Conservation (phyloP, 2,329 filamentous ascomycete species). For the Talaromyces sp. region DNA sequence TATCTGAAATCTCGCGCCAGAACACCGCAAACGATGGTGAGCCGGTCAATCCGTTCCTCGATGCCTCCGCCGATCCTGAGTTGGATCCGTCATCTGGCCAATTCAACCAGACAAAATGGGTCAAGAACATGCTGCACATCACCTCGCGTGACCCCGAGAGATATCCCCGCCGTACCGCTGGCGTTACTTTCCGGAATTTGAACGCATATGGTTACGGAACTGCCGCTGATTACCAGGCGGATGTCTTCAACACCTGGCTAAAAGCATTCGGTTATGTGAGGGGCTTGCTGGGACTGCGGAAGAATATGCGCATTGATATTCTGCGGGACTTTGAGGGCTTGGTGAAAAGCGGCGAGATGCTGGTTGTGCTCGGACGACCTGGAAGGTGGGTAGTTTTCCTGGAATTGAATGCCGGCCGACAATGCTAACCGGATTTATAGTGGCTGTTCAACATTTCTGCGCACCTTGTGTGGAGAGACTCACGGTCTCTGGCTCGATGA, state of each 20-base stretch:
- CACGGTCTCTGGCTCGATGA: constrained; percentile 70
- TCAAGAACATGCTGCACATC: constrained; percentile 36
- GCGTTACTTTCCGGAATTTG: constrained; percentile 42
- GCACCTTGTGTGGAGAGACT: constrained; percentile 75
- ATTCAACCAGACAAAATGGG: constrained; percentile 44
- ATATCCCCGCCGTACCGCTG: constrained; percentile 31
- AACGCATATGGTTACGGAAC: constrained; percentile 41
- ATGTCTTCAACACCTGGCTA: constrained; percentile 37
- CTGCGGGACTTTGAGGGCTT: constrained; percentile 63
- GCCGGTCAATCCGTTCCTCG: constrained; percentile 33
- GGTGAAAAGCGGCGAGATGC: constrained; percentile 54
- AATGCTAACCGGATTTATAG: constrained; percentile 14
- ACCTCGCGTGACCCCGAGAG: constrained; percentile 27
- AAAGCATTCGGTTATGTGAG: constrained; percentile 30
- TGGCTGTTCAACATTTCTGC: constrained; percentile 73
- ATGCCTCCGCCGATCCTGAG: constrained; percentile 29
- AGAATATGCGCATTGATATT: constrained; percentile 54
- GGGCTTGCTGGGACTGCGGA: constrained; percentile 26
- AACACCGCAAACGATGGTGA: constrained; percentile 2
- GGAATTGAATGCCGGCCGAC: background rate
- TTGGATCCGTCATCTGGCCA: constrained; percentile 39
- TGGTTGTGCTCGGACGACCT: constrained; percentile 52
- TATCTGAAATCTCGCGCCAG: constrained; percentile 10
- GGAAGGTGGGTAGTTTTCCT: constrained; percentile 20
- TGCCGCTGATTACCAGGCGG: constrained; percentile 42